Conservation (phyloP, 805 yeast genomes). For the Metschnikowia similis region DNA sequence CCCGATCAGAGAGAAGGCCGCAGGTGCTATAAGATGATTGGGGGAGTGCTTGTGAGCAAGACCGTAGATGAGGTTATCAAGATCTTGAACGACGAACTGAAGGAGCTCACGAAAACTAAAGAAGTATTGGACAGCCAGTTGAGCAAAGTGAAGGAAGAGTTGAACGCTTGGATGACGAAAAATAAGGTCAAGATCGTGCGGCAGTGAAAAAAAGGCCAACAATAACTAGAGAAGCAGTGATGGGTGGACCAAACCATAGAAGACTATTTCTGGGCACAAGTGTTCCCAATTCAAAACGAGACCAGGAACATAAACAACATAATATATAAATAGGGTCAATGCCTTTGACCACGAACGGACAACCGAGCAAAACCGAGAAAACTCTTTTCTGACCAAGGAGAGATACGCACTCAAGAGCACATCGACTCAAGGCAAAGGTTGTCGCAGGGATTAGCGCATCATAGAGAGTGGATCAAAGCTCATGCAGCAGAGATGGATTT, state of each 20-base stretch:
- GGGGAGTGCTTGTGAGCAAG: constrained; percentile 85
- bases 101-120: constrained; percentile 17
- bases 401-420: too few relatives aligned
- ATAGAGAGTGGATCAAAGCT: neutral
- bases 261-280: too few relatives aligned
- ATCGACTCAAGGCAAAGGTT: too few relatives aligned
- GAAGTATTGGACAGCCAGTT: constrained; percentile 25
- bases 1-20: constrained; percentile 45
- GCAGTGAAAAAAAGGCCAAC: constrained; percentile 9
- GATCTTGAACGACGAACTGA: constrained; percentile 50
- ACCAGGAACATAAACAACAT: neutral
- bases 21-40: constrained; percentile 88
- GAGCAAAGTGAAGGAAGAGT: constrained; percentile 24
- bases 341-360: neutral
- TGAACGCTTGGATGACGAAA: constrained; percentile 38
- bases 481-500: constrained; percentile 24
- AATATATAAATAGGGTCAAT: neutral
- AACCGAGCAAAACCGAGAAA: too few relatives aligned
- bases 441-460: too few relatives aligned
- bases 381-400: too few relatives aligned
- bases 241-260: neutral
- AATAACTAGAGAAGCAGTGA: neutral
- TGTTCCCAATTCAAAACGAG: neutral
- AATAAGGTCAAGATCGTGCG: constrained; percentile 41
- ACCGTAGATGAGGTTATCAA: constrained; percentile 73